Base-by-base conservation (phyloP, 129 eudicot genomes). In the Flaveria brownii region DNA sequence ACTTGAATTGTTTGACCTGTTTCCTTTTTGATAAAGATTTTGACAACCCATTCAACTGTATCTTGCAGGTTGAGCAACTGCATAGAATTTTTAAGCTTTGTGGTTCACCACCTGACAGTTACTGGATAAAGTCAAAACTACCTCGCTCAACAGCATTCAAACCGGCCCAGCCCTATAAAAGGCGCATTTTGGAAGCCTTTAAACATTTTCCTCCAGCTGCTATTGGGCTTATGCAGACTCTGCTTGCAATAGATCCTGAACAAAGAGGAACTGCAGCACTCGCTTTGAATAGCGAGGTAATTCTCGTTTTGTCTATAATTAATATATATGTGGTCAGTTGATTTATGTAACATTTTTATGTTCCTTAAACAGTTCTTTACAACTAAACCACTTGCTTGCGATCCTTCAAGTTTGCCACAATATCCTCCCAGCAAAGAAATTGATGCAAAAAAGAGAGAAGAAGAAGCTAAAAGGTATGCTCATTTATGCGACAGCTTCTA, bases 361-460 rank as follows among this genome's bases (percentile, higher is more conserved):
- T 76, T 36, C n/a, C 22, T 73, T 14, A 22, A 30, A 33, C 90
- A 93, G 98, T 93, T 81, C 85, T 93, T 93, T 81, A 85, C 85
- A 3, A 80, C 85, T 67, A 61, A 86, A 72, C 98, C 98, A 33
- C 77, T 69, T 75, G 88, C 98, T 46, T 90, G 98, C 76, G 95
- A 90, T 82, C 96, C 98, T 41, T 83, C 95, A 67, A 82, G 82
- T 78, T 85, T 93, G 82, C 98, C 98, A 11, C 81, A 85, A 63
- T 93, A 88, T 82, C 98, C 98, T 69, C 98, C 98, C 69, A 93
- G 92, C 89, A 93, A 93, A 87, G 98, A 93, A 78, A 90, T 93
- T 46, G 96, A 93, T 77, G 96, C 94, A 47, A 90, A 88, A 82
- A 30, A 73, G 86, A 86, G 98, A 36, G 94, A 93, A 61, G 98